phyloP scores from a whole-genome alignment of 2,329 filamentous ascomycete genomes.

The Microascus cirrosus region DNA sequence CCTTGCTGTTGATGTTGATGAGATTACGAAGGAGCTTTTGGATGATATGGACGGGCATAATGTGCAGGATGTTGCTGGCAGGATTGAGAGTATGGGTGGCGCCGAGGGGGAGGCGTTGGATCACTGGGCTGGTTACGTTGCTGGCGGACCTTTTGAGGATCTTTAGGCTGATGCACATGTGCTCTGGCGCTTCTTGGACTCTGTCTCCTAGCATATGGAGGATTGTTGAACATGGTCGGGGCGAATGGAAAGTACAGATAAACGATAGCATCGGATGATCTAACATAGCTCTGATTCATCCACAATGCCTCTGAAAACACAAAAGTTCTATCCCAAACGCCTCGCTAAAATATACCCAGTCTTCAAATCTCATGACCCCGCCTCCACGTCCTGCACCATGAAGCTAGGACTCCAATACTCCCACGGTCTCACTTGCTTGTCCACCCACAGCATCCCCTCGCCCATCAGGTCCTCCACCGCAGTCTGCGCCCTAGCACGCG shows the following conservation, averaged over 20 bases:
- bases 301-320: background rate
- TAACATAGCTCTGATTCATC: background rate
- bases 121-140: background rate
- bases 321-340: background rate
- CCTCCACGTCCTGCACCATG: conserved; percentile 37
- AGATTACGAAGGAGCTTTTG: conserved; percentile 65
- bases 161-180: background rate
- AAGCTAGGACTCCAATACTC: conserved; percentile 90
- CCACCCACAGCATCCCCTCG: conserved; percentile 89
- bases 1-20: conserved; percentile 66
- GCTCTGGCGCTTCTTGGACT: background rate
- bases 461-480: conserved; percentile 82
- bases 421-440: conserved; percentile 66
- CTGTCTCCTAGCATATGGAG: background rate
- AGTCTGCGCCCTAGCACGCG: conserved; percentile 71
- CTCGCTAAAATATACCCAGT: background rate
- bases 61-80: background rate
- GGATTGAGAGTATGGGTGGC: conserved; percentile 21
- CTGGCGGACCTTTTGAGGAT: background rate
- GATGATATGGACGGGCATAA: conserved; percentile 25
- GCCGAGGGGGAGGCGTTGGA: conserved; percentile 51
- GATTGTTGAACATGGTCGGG: background rate
- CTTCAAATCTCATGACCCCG: conserved; percentile 9
- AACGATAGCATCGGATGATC: background rate
- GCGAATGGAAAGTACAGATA: too few relatives aligned